phyloP scores from a whole-genome alignment of 2,329 filamentous ascomycete species.

The Cladosporium sp. region DNA sequence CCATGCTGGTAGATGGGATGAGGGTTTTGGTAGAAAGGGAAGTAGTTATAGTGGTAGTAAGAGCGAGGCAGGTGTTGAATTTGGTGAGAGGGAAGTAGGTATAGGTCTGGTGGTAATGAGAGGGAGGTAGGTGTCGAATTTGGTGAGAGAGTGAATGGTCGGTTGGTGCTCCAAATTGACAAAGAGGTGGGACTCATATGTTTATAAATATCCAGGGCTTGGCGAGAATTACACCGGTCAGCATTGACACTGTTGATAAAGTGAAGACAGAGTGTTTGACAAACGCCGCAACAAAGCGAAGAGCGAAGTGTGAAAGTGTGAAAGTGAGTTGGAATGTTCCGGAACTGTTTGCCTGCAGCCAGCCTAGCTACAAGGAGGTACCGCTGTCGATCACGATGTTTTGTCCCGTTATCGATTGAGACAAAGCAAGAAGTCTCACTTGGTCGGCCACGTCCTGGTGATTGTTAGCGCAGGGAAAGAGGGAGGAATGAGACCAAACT shows the following conservation, averaged over 20 bases:
- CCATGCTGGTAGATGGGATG: not conserved
- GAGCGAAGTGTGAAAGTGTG: not conserved
- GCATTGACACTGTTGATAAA: not conserved
- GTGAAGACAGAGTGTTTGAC: not conserved
- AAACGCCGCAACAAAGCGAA: not conserved
- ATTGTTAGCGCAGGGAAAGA: constrained; percentile 12
- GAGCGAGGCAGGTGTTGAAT: too few relatives aligned
- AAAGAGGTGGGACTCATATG: not conserved
- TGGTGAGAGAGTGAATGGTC: too few relatives aligned
- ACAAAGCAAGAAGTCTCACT: constrained; percentile 52
- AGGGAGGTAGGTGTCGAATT: too few relatives aligned
- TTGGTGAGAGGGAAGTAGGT: too few relatives aligned
- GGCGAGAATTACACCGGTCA: not conserved
- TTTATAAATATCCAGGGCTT: not conserved
- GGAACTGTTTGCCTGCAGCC: not conserved
- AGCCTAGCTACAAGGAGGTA: constrained; percentile 26
- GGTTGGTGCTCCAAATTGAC: not conserved
- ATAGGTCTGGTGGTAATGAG: too few relatives aligned
- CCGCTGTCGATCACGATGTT: constrained; percentile 56
- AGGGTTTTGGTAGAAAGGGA: not conserved
- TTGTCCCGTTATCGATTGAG: constrained; percentile 53
- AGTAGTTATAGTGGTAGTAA: not conserved
- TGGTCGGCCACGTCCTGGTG: constrained; percentile 55
- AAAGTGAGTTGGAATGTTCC: not conserved
- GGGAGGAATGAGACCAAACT: not conserved